These are phyloP conservation scores for Sporothrix schenckii DNA, from an alignment of 2,329 filamentous ascomycete species.

Conservation along the genomic window DNA sequence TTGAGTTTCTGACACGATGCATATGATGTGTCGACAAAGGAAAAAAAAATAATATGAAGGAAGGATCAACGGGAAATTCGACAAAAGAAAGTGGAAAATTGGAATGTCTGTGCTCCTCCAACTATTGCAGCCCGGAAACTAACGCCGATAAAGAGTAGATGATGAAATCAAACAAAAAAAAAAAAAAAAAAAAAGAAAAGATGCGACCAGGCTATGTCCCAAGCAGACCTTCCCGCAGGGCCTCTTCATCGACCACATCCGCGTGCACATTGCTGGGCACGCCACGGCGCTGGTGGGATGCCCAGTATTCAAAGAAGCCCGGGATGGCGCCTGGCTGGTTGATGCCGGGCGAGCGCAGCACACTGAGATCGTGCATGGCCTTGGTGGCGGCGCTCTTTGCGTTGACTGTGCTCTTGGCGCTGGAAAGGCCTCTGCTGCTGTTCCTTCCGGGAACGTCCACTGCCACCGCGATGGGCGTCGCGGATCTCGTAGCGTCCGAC, in stretches of 20 bases:
- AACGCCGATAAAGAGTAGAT: not conserved
- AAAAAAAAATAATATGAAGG: conserved; percentile 5
- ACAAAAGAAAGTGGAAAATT: not conserved
- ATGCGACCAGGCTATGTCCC: conserved; percentile 39
- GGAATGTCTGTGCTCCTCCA: not conserved
- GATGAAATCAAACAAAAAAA: conserved; percentile 3
- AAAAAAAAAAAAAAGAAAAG: not conserved
- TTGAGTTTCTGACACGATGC: not conserved
- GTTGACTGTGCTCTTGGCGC: not conserved
- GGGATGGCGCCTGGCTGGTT: conserved; percentile 77
- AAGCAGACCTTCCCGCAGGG: conserved; percentile 62
- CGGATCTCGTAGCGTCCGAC: not conserved
- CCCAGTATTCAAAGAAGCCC: conserved; percentile 65
- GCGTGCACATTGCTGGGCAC: conserved; percentile 62
- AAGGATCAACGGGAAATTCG: not conserved
- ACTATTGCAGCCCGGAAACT: not conserved
- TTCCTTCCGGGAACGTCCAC: not conserved
- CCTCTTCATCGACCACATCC: conserved; percentile 60
- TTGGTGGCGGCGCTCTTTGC: conserved; percentile 11
- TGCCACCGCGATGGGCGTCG: not conserved
- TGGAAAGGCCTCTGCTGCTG: not conserved
- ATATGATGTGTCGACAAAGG: conserved; percentile 24
- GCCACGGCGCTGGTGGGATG: conserved; percentile 54
- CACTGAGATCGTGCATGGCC: conserved; percentile 42
- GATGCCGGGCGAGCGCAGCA: conserved; percentile 67